These are phyloP conservation scores for Brassica balearica DNA, from an alignment of 441 rosid species.

Conservation along the genomic window DNA sequence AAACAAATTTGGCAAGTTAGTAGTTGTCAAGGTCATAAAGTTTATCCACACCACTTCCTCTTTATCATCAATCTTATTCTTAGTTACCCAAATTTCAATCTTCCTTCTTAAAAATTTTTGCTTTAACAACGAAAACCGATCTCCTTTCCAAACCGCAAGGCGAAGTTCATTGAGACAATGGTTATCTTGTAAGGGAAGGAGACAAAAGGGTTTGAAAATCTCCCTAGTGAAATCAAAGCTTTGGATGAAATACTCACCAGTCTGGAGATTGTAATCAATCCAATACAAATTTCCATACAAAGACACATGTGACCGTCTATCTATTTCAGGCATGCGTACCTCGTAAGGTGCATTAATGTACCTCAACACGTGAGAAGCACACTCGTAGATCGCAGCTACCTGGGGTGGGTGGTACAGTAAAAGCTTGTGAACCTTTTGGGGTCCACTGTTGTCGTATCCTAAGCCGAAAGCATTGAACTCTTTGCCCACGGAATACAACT, in stretches of 20 bases:
- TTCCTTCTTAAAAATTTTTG: not conserved
- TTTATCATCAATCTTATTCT: not conserved
- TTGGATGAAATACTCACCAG: not conserved
- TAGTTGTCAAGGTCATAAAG: not conserved
- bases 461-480: not conserved
- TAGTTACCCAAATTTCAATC: not conserved
- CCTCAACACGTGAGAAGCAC: not conserved
- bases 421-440: not conserved
- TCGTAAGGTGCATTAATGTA: not conserved
- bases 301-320: not conserved
- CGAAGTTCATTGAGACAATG: not conserved
- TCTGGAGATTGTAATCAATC: not conserved
- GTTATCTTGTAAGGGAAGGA: not conserved
- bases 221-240: not conserved
- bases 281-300: not conserved
- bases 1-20: not conserved
- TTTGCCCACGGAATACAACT: not conserved
- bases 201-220: constrained; percentile 3
- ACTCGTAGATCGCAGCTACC: not conserved
- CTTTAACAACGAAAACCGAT: not conserved
- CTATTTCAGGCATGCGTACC: not conserved
- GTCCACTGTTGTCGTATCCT: not conserved
- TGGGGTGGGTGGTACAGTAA: not conserved
- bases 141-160: not conserved
- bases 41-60: not conserved